Base-by-base conservation (phyloP, 2,329 filamentous ascomycete species). In the Colletotrichum graminicola region DNA sequence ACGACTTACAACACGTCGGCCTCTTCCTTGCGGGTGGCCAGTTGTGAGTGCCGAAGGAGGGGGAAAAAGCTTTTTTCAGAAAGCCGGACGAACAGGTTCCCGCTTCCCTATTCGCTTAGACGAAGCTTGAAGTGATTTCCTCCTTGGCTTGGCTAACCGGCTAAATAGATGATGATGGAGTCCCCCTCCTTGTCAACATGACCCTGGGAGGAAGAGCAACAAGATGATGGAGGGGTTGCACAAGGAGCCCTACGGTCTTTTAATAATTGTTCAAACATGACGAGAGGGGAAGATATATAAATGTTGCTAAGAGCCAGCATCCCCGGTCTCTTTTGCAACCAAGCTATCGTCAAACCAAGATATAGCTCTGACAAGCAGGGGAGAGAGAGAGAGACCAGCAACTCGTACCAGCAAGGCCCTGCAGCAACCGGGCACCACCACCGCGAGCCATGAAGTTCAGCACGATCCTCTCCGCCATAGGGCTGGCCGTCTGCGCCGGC, bases 401-500 rank as follows among this genome's bases (percentile, higher is more conserved):
- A 16, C 18, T 8, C 39, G 11, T 2, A 12, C 39, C 55, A 11
- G 47, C 52, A 65, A 65, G 23, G 11, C 21, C 32, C 55, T 21
- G 51, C 18, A 62, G 12, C n/a, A 41, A 34, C 52, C 34, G 29
- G n/a, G 21, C 23, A 47, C 32, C 21, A n/a, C 21, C 32, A 34
- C 55, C 36, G 32, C 60, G 4, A 51, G 54, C 61, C 39, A 73
- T 73, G 71, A 73, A 67, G 62, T 32, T 73, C 54, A 67, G 43
- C 67, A 67, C 63, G 43, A 63, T 72, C 29, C 45, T 73, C 57
- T 67, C 71, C 43, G 57, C 57, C 51, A 52, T 73, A 43, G 62
- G 71, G 70, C 73, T 78, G 64, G 76, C 64, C 43, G 72, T 69
- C 52, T 67, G 71, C 61, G 66, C 71, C 59, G 12, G 60, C 32